A percentile compares a stretch with the other conserved stretches of the same genome.
Evolutionary conservation across 345 rosid species (phyloP).

Genomic region (Salix caprea): DNA sequence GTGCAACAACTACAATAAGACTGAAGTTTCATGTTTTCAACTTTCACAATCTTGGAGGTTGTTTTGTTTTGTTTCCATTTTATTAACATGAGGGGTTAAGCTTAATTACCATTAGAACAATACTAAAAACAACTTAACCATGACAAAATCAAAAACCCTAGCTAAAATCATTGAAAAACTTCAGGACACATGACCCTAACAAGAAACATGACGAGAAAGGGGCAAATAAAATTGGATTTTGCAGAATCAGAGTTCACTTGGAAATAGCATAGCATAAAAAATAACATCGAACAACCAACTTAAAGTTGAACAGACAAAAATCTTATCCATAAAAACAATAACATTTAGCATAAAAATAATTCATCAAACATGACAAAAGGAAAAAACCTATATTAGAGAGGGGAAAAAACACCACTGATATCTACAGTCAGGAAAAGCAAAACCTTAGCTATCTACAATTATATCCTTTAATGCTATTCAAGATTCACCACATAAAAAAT

Average conservation of each 20-base stretch:
- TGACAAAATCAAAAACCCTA: neutral
- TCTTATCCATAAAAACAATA: neutral
- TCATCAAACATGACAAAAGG: neutral
- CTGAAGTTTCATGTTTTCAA: neutral
- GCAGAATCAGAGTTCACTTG: neutral
- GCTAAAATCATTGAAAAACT: neutral
- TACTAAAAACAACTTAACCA: neutral
- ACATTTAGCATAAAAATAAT: neutral
- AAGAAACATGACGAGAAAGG: neutral
- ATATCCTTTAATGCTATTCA: neutral
- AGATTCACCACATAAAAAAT: neutral
- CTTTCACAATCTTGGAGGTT: too few relatives aligned
- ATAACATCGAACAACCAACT: neutral
- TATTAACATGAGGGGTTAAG: neutral
- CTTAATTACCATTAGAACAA: neutral
- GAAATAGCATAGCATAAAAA: neutral
- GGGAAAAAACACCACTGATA: neutral
- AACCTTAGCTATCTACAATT: neutral
- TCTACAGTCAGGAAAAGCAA: neutral
- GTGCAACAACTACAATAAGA: neutral
- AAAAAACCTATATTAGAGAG: neutral
- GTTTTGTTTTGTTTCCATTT: neutral
- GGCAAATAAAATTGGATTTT: neutral
- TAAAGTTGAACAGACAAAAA: neutral
- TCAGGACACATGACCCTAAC: neutral